Conservation (phyloP, 2,329 filamentous ascomycete species). For the Orbilia blumenaviensis region DNA sequence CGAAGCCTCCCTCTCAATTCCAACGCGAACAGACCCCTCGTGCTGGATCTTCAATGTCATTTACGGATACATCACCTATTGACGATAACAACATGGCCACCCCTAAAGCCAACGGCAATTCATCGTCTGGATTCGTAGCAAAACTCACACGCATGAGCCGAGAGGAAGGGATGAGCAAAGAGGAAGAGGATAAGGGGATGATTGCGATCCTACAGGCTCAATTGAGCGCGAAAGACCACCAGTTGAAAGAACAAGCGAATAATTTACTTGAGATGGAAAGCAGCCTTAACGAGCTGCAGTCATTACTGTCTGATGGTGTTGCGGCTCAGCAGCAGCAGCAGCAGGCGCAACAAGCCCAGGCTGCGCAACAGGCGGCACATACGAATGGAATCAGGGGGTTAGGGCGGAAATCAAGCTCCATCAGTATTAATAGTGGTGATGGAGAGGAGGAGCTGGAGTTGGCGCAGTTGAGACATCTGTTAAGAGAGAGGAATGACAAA, state of each 20-base stretch:
- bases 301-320: slow-evolving; percentile 66
- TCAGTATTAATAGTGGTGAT: slow-evolving; percentile 65
- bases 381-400: slow-evolving; percentile 28
- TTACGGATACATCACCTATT: slow-evolving; percentile 27
- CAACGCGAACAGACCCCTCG: slow-evolving; percentile 6
- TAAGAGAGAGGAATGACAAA: slow-evolving; percentile 96
- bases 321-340: slow-evolving; percentile 62
- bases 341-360: slow-evolving; percentile 60
- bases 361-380: slow-evolving; percentile 58
- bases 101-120: slow-evolving; percentile 22
- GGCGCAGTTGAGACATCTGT: slow-evolving; percentile 77
- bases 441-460: slow-evolving; percentile 68
- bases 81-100: slow-evolving; percentile 18
- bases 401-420: slow-evolving; percentile 21
- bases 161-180: slow-evolving; percentile 56
- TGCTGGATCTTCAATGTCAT: slow-evolving; percentile 33
- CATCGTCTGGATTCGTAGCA: slow-evolving; percentile 15
- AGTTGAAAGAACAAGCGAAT: slow-evolving; percentile 85
- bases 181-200: slow-evolving; percentile 70
- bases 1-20: slow-evolving; percentile 11
- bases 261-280: slow-evolving; percentile 89
- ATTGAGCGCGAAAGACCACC: slow-evolving; percentile 83
- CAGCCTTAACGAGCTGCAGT: slow-evolving; percentile 81
- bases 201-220: slow-evolving; percentile 76
- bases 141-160: slow-evolving; percentile 58